A percentile compares a stretch with the other conserved stretches of the same genome.
Conservation (phyloP, 805 yeast genomes). For the Millerago galiae region DNA sequence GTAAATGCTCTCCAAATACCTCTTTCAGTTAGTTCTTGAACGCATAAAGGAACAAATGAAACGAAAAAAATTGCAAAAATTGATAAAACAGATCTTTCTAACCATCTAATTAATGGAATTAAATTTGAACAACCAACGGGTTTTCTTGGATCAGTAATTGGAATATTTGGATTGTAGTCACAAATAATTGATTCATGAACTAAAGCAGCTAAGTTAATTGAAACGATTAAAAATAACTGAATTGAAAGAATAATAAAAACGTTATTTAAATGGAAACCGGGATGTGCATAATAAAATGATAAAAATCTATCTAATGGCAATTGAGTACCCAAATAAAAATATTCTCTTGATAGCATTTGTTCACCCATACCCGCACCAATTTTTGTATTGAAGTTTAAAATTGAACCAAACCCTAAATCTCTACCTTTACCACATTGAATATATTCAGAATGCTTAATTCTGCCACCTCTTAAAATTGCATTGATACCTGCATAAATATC, state of each 20-base stretch:
- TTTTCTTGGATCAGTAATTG: conserved; percentile 52
- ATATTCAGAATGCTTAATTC: conserved; percentile 78
- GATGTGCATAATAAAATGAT: conserved; percentile 79
- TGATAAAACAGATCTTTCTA: conserved; percentile 64
- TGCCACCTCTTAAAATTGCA: conserved; percentile 73
- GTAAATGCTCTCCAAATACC: conserved; percentile 66
- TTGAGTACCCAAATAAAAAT: conserved; percentile 71
- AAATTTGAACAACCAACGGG: conserved; percentile 72
- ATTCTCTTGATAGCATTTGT: conserved; percentile 77
- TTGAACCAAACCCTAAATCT: conserved; percentile 79
- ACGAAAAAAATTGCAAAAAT: conserved; percentile 69
- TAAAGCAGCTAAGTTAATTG: conserved; percentile 57
- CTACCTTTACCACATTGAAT: conserved; percentile 84
- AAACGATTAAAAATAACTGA: conserved; percentile 51
- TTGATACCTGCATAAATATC: conserved; percentile 86
- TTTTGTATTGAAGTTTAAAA: conserved; percentile 74
- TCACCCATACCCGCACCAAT: conserved; percentile 93
- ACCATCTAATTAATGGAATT: conserved; percentile 68
- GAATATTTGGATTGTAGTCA: conserved; percentile 48
- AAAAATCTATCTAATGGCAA: conserved; percentile 72
- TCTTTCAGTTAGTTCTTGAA: conserved; percentile 71
- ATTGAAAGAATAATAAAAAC: conserved; percentile 66
- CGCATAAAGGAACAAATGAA: conserved; percentile 67
- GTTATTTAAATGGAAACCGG: conserved; percentile 80
- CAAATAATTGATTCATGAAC: conserved; percentile 58